Base-by-base conservation (phyloP, 2,329 filamentous ascomycete species). In the Apiospora kogelbergensis region DNA sequence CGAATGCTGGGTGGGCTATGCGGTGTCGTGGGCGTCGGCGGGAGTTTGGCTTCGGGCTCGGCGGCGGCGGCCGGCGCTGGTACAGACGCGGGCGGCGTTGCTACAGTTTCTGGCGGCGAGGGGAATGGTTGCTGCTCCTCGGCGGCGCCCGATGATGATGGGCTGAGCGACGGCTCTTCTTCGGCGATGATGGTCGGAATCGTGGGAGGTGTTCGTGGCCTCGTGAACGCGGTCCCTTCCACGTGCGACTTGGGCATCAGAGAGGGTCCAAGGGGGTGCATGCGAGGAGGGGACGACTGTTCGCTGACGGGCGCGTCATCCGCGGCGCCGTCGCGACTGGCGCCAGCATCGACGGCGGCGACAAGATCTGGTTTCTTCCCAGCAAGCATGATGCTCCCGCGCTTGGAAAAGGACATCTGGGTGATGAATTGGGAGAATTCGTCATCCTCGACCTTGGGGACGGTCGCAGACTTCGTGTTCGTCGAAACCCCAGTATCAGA, bases 311-410 rank as follows among this genome's bases (percentile, higher is more conserved):
- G 2, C 33, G 65, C 70, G 53, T 72, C 72, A 63, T 69, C 70
- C 57, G 70, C 42, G 41, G 70, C 71, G 48, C 66, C 71, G 44
- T 74, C 74, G 67, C 24, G 24, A 53, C 71, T 68, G 63, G 75
- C 74, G 70, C 74, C 73, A 75, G 78, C 78, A 63, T 63, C 71
- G 45, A 68, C 70, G 68, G 64, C 65, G 53, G 68, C 71, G 57
- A 65, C 40, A 40, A 68, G 42, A n/a, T 65, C 57, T 66, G 73
- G 73, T 67, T 74, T 81, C 75, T 84, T 84, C 67, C 83, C 84
- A 71, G 85, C 84, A 75, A 90, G 84, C 84, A 91, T 88, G 74
- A 91, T 81, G 78, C 88, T 90, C 72, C 89, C 89, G 73, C 89
- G 84, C 71, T 89, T 89, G 69, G 88, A 90, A 76, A 91, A 91